Evolutionary conservation across 805 yeast genomes (phyloP).

Genomic region (Teunomyces tritomae): DNA sequence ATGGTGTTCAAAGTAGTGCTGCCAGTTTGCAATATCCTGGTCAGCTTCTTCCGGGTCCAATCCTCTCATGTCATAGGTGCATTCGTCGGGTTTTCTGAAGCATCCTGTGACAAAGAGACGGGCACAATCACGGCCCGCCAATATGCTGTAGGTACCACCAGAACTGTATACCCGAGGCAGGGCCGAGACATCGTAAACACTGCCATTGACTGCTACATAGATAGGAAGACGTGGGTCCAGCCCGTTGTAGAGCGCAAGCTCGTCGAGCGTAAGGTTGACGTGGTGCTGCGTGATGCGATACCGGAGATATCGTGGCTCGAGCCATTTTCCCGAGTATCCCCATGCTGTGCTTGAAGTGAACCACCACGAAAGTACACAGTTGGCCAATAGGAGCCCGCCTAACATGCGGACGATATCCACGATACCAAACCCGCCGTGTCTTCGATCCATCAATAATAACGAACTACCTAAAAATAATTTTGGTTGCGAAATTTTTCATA

Average conservation of each 20-base stretch:
- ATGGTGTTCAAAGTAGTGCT: slow-evolving; percentile 43
- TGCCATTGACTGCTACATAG: slow-evolving; percentile 57
- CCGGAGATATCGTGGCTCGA: slow-evolving; percentile 41
- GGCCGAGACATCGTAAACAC: slow-evolving; percentile 61
- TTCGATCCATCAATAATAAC: background rate
- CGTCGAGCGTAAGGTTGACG: slow-evolving; percentile 39
- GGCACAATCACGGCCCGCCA: slow-evolving; percentile 67
- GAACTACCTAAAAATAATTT: background rate
- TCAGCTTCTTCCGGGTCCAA: slow-evolving; percentile 42
- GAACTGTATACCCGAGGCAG: slow-evolving; percentile 56
- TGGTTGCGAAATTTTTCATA: slow-evolving; percentile 1
- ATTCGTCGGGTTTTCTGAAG: slow-evolving; percentile 50
- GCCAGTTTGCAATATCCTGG: slow-evolving; percentile 50
- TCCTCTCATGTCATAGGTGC: slow-evolving; percentile 66
- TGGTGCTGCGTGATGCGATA: slow-evolving; percentile 16
- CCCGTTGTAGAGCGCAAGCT: slow-evolving; percentile 54
- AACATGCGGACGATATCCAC: slow-evolving; percentile 44
- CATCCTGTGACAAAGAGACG: slow-evolving; percentile 73
- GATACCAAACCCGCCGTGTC: slow-evolving; percentile 19
- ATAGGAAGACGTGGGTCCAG: slow-evolving; percentile 47
- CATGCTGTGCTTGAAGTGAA: slow-evolving; percentile 58
- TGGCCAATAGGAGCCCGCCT: slow-evolving; percentile 46
- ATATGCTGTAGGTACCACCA: slow-evolving; percentile 50
- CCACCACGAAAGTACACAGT: slow-evolving; percentile 52
- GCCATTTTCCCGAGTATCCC: slow-evolving; percentile 57